Evolutionary conservation across 106 monocot species (phyloP).

Genomic region (Platanthera zijinensis): DNA sequence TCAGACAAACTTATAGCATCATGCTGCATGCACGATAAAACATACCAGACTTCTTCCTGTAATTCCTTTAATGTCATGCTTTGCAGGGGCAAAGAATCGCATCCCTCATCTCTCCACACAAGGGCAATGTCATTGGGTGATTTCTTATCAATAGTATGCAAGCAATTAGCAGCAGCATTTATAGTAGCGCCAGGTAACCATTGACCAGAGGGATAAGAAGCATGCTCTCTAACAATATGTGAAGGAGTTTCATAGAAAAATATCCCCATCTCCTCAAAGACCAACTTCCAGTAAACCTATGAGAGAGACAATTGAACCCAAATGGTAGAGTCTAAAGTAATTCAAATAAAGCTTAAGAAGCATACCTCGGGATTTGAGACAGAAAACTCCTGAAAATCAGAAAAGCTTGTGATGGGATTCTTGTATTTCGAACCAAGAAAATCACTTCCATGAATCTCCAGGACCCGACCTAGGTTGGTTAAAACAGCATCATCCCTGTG

Average conservation of each 20-base stretch:
- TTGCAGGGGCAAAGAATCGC: conserved; percentile 56
- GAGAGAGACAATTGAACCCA: neutral
- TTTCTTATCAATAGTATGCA: conserved; percentile 54
- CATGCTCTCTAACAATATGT: conserved; percentile 55
- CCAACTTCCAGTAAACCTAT: conserved; percentile 79
- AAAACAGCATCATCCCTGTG: conserved; percentile 45
- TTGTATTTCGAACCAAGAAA: conserved; percentile 63
- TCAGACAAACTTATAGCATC: neutral
- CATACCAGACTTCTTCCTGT: conserved; percentile 63
- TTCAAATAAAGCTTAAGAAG: neutral
- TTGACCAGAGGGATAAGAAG: conserved; percentile 64
- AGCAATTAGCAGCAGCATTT: conserved; percentile 75
- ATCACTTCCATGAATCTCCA: conserved; percentile 54
- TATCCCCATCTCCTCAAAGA: conserved; percentile 73
- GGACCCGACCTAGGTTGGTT: conserved; percentile 73
- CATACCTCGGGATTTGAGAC: conserved; percentile 78
- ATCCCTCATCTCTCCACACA: conserved; percentile 86
- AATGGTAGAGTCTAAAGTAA: neutral
- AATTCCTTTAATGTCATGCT: conserved; percentile 69
- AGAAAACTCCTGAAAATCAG: conserved; percentile 76
- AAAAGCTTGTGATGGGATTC: conserved; percentile 77
- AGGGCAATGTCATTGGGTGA: conserved; percentile 40
- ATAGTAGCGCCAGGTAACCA: conserved; percentile 80
- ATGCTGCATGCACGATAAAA: neutral
- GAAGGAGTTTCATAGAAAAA: conserved; percentile 55